Conservation (phyloP, 2,329 filamentous ascomycete genomes). For the Trichoderma afroharzianum region DNA sequence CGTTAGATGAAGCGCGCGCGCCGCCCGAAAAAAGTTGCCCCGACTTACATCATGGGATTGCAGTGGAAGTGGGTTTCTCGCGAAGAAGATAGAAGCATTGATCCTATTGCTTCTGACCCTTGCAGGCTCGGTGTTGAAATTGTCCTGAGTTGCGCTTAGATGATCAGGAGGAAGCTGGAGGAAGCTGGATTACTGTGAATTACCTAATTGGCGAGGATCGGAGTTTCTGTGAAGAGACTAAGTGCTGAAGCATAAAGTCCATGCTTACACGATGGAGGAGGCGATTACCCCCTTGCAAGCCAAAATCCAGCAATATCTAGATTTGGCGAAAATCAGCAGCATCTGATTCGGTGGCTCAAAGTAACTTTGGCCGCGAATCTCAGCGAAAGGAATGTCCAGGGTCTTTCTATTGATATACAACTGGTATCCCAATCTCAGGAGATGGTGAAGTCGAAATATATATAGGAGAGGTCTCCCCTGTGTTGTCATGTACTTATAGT, state of each 20-base stretch:
- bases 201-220: not conserved
- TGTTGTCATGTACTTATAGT: not conserved
- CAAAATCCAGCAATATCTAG: not conserved
- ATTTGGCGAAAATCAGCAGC: not conserved
- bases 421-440: not conserved
- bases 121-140: not conserved
- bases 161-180: not conserved
- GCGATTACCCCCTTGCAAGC: not conserved
- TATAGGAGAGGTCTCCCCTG: not conserved
- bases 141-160: not conserved
- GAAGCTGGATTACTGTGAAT: not conserved
- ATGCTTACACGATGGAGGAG: not conserved
- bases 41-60: not conserved
- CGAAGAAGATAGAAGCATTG: not conserved
- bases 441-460: not conserved
- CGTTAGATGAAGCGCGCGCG: not conserved
- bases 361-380: not conserved
- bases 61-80: not conserved
- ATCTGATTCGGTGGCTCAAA: not conserved
- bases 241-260: not conserved
- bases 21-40: not conserved
- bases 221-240: not conserved
- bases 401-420: not conserved
- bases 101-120: not conserved
- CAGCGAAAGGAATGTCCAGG: not conserved